Evolutionary conservation across 2,329 filamentous ascomycete species (phyloP), one percentile per base, ranked within the genome.

Genomic region (Dothistroma septosporum): DNA sequence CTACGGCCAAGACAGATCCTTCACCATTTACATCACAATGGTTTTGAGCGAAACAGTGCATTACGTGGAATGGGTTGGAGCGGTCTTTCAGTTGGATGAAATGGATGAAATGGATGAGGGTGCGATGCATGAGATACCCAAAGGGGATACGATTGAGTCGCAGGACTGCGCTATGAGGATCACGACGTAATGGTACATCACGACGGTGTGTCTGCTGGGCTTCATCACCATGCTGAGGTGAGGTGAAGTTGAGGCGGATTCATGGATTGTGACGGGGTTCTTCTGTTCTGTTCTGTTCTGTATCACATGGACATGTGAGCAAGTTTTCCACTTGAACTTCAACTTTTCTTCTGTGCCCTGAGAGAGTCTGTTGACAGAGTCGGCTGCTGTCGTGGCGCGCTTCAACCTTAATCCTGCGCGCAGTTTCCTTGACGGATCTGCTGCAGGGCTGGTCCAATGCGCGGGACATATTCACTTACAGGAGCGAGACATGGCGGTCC

Each of bases 91-190:
- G 24, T n/a, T n/a, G n/a, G n/a, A n/a, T n/a, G n/a, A n/a, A n/a
- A n/a, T 37, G 35, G 41, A 44, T 44, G 41, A 28, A 28, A 28
- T 28, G 24, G 14, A 44, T n/a, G 41, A 28, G 41, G 16, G 35
- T 16, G 35, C 8, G 53, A 21, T 41, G 35, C 53, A 44, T 55
- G 28, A 53, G 50, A 53, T 55, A 47, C 53, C 41, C 41, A 41
- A 14, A 32, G 24, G n/a, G 32, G 19, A n/a, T 55, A 44, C 32
- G 22, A 37, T 14, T 24, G 16, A 44, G 35, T 16, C 53, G 35
- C 41, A 44, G 19, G 6, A n/a, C 41, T 44, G 53, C 35, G 53
- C 53, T 44, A 55, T 32, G 53, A 55, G 24, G 24, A 53, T 53
- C n/a, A 53, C 31, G 50, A 53, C 21, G 47, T 32, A 1, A 35